phyloP scores from a whole-genome alignment of 495 filamentous ascomycete species.

The Rhypophila decipiens region DNA sequence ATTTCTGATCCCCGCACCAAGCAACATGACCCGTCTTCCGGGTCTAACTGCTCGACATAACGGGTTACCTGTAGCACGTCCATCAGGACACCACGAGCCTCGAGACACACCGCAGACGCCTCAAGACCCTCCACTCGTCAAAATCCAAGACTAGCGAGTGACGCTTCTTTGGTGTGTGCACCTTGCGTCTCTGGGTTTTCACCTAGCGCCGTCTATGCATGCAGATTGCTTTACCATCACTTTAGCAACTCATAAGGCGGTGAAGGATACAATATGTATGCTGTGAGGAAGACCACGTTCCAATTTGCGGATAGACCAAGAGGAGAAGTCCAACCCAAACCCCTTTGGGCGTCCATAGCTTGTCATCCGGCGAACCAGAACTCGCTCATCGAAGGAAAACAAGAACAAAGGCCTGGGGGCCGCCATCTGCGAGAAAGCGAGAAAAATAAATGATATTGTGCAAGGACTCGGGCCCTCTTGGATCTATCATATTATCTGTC shows the following conservation, averaged over 20 bases:
- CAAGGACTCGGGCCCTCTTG: too few relatives aligned
- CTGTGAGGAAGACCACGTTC: not conserved
- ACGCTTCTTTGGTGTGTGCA: conserved; percentile 8
- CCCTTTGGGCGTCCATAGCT: not conserved
- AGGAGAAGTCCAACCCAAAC: not conserved
- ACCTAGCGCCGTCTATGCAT: conserved; percentile 12
- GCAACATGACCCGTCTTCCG: too few relatives aligned
- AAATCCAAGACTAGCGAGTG: conserved; percentile 3
- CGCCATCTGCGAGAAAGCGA: not conserved
- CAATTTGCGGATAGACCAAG: not conserved
- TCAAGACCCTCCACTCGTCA: too few relatives aligned
- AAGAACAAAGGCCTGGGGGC: not conserved
- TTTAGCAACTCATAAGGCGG: conserved; percentile 6
- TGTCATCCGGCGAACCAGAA: not conserved
- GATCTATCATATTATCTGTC: too few relatives aligned
- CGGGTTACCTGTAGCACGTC: too few relatives aligned
- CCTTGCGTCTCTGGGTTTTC: not conserved
- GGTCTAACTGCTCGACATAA: too few relatives aligned
- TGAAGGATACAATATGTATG: conserved; percentile 1
- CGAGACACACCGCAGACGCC: not conserved
- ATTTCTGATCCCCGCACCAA: too few relatives aligned
- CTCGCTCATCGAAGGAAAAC: not conserved
- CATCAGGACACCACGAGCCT: too few relatives aligned
- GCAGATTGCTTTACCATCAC: conserved; percentile 9
- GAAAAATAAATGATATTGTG: too few relatives aligned